Base-by-base conservation (phyloP, 768 basidiomycete genomes). In the Phanerochaete sordida region DNA sequence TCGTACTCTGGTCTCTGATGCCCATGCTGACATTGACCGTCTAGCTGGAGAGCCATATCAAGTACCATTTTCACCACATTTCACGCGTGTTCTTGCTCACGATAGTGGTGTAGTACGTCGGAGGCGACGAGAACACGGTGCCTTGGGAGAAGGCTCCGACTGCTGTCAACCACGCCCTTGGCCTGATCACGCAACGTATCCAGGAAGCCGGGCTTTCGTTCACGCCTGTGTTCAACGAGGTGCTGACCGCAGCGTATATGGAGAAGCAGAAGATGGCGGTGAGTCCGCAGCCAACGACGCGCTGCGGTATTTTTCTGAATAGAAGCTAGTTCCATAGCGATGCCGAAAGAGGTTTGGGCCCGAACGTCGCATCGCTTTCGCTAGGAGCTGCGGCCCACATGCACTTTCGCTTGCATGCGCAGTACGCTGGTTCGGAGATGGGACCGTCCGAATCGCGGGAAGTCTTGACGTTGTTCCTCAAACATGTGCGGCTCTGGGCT, bases 201-300 rank as follows among this genome's bases (percentile, higher is more conserved):
- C 61, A 48, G 2, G 71, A 78, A 59, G 82, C 84, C 11, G 21
- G 23, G 21, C 68, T 91, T 15, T 65, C 62, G 1, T 62, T 58
- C 16, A 56, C 70, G 12, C 65, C 73, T 26, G 65, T 72, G 0
- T 92, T 93, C 75, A 93, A 93, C 64, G 91, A 93, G 71, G 79
- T 93, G 35, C 78, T 93, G 30, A 85, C 85, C 60, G 89, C 87
- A 48, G 91, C 89, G 1, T 93, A 93, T 66, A 91, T 93, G 88
- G 88, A 90, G 66, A 79, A 83, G 59, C 91, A 93, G 70, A 88
- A 81, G 69, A 93, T 93, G 91, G 82, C 89, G 51, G 91, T 91
- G 68, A 66, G 70, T 58, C 12, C 60, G n/a, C 39, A 24, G 82
- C 72, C 16, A 15, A 35, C 26, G 19, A 11, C 11, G 33, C n/a